Evolutionary conservation across 345 rosid genomes (phyloP).

Genomic region (Populus tremula): DNA sequence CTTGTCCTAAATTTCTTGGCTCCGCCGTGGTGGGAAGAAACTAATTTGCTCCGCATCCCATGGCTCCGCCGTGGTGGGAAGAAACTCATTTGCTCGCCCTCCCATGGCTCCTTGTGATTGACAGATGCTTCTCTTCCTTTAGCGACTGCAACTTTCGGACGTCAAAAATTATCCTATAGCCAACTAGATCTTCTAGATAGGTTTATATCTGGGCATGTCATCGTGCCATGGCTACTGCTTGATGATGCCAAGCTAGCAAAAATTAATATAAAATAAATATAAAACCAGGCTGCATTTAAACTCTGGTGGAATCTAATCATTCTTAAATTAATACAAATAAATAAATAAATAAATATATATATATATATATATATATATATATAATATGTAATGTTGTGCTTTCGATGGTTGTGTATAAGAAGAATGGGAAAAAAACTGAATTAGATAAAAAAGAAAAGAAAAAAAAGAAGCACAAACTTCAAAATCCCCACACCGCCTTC

Average conservation of each 20-base stretch:
- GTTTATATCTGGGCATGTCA: not conserved
- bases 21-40: not conserved
- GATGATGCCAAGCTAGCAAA: not conserved
- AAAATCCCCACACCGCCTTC: too few species aligned
- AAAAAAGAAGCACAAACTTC: too few species aligned
- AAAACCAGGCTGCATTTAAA: too few species aligned
- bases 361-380: too few species aligned
- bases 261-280: too few species aligned
- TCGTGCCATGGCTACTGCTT: not conserved
- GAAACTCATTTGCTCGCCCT: not conserved
- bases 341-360: too few species aligned
- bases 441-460: too few species aligned
- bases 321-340: too few species aligned
- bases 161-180: not conserved
- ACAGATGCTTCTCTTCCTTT: not conserved
- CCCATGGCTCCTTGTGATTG: not conserved
- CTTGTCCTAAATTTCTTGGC: not conserved
- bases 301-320: too few species aligned
- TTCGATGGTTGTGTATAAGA: too few species aligned
- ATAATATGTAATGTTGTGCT: too few species aligned
- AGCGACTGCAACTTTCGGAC: not conserved
- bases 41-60: not conserved
- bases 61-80: not conserved
- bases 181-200: not conserved
- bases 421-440: too few species aligned